These are phyloP conservation scores for Suhomyces ambrosiae DNA, from an alignment of 1,139 yeast genomes.

Conservation along the genomic window DNA sequence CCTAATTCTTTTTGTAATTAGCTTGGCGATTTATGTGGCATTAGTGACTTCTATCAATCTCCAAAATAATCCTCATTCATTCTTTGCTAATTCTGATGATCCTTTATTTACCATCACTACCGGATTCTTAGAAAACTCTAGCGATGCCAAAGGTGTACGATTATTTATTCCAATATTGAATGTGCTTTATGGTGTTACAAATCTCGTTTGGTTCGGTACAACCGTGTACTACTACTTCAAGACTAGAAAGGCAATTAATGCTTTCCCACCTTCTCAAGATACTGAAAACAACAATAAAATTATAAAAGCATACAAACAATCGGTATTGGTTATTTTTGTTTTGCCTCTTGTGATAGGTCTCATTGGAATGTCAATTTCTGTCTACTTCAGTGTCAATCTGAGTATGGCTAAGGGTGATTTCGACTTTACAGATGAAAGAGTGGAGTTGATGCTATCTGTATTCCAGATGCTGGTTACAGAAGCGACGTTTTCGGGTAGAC, in stretches of 20 bases:
- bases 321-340: constrained; percentile 32
- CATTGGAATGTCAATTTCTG: constrained; percentile 5
- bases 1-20: constrained; percentile 17
- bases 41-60: background rate
- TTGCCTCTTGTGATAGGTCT: constrained; percentile 28
- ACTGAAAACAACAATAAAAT: constrained; percentile 25
- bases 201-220: constrained; percentile 19
- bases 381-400: constrained; percentile 2
- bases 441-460: constrained; percentile 4
- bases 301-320: constrained; percentile 30
- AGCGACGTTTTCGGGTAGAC: background rate
- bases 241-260: constrained; percentile 32
- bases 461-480: constrained; percentile 6
- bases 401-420: background rate
- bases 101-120: background rate
- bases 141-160: background rate
- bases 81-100: constrained; percentile 2
- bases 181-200: background rate
- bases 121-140: constrained; percentile 1
- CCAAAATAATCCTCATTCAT: background rate
- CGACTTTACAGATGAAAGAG: background rate
- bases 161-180: background rate
- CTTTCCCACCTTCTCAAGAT: constrained; percentile 33
- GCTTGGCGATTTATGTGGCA: constrained; percentile 2
- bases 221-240: constrained; percentile 28